A percentile compares a stretch with the other conserved stretches of the same genome.
phyloP scores from a whole-genome alignment of 768 basidiomycete species.

The Auricularia auricula-judae region DNA sequence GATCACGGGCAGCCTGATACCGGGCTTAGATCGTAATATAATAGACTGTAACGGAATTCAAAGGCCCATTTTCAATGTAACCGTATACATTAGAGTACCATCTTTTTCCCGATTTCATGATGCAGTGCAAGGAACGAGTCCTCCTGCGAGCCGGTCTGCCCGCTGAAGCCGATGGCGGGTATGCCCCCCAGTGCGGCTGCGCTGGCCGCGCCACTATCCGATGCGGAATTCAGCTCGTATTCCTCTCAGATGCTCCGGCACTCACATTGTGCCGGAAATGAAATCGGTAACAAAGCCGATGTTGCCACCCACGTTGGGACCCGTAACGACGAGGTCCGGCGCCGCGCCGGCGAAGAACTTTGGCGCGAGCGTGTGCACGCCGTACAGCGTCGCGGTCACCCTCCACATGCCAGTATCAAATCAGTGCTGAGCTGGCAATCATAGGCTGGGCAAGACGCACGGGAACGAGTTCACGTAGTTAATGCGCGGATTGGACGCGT shows the following conservation, averaged over 20 bases:
- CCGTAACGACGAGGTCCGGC: conserved; percentile 36
- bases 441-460: conserved; percentile 7
- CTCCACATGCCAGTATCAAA: conserved; percentile 9
- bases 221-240: too few species aligned
- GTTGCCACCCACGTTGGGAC: conserved; percentile 32
- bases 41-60: too few species aligned
- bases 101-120: too few species aligned
- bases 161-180: conserved; percentile 40
- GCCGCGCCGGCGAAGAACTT: conserved; percentile 23
- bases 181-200: conserved; percentile 38
- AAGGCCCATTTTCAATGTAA: too few species aligned
- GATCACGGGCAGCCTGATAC: too few species aligned
- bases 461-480: conserved; percentile 37
- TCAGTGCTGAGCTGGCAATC: too few species aligned
- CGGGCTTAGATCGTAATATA: too few species aligned
- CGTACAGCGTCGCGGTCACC: conserved; percentile 23
- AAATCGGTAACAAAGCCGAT: conserved; percentile 20
- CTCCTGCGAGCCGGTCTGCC: conserved; percentile 23
- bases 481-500: conserved; percentile 22
- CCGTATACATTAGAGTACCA: too few species aligned
- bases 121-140: conserved; percentile 41
- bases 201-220: conserved; percentile 34
- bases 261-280: conserved; percentile 33
- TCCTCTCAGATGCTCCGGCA: background rate
- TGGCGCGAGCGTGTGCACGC: conserved; percentile 35